A percentile compares a stretch with the other conserved stretches of the same genome.
These are phyloP conservation scores for Plasmodium adleri DNA, from an alignment of 169 alveolate species.

Conservation along the genomic window DNA sequence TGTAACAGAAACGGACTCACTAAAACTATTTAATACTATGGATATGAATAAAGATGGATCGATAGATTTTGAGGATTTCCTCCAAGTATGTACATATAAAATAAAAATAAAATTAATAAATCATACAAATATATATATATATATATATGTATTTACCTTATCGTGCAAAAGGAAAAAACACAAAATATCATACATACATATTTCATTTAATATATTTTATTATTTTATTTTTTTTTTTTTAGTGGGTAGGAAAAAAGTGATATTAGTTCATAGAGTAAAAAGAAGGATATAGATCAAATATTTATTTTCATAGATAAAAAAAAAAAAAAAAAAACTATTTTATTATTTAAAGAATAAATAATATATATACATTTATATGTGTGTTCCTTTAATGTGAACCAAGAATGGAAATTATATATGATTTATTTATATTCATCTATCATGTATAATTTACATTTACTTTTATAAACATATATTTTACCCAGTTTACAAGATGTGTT, in stretches of 20 bases:
- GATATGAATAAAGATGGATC: constrained; percentile 70
- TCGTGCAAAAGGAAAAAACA: too few species aligned
- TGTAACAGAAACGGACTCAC: constrained; percentile 70
- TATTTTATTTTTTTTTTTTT: constrained; percentile 6
- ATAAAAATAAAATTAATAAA: neutral
- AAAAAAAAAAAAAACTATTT: too few species aligned
- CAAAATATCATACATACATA: neutral
- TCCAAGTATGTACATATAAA: constrained; percentile 19
- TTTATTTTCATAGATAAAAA: too few species aligned
- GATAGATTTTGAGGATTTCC: constrained; percentile 71
- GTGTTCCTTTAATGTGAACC: too few species aligned
- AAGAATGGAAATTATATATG: too few species aligned
- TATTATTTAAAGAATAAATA: too few species aligned
- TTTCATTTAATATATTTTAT: neutral
- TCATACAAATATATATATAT: neutral
- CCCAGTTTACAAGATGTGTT: too few species aligned
- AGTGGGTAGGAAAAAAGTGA: constrained; percentile 71
- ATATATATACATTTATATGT: too few species aligned
- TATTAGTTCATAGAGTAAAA: neutral
- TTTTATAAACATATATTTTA: too few species aligned
- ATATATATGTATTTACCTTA: neutral
- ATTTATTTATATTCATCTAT: too few species aligned
- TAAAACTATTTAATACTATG: constrained; percentile 45
- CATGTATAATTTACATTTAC: too few species aligned
- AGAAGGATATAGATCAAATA: too few species aligned